A percentile compares a stretch with the other conserved stretches of the same genome.
phyloP scores from a whole-genome alignment of 1,284 basidiomycete species.

The Cryptococcus hybrid region DNA sequence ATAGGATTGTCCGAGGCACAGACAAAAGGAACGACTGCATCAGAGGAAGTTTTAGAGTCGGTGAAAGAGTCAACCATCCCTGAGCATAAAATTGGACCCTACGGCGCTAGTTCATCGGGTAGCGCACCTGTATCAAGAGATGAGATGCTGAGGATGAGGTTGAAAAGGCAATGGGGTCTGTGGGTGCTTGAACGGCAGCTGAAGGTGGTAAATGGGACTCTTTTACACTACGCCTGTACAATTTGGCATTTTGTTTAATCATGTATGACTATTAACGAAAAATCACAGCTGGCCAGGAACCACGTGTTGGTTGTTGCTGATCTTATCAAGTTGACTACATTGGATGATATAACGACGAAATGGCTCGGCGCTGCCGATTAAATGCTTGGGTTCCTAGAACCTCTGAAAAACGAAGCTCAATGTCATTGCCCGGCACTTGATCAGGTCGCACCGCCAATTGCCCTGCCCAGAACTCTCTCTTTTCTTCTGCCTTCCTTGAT shows the following conservation, averaged over 20 bases:
- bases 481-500: not conserved
- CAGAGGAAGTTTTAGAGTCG: not conserved
- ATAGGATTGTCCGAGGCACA: slow-evolving; percentile 5
- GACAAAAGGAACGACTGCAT: not conserved
- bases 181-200: slow-evolving; percentile 31
- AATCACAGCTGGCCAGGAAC: too few relatives aligned
- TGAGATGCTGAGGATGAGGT: slow-evolving; percentile 42
- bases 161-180: slow-evolving; percentile 50
- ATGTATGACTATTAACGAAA: too few relatives aligned
- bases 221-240: too few relatives aligned
- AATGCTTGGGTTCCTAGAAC: too few relatives aligned
- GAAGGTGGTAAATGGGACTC: too few relatives aligned
- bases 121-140: slow-evolving; percentile 24
- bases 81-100: not conserved
- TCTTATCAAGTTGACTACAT: too few relatives aligned
- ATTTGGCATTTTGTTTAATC: too few relatives aligned
- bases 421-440: too few relatives aligned
- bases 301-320: too few relatives aligned
- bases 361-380: too few relatives aligned
- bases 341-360: too few relatives aligned
- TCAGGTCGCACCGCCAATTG: not conserved
- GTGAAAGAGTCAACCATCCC: not conserved
- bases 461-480: not conserved
- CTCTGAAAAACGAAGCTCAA: too few relatives aligned
- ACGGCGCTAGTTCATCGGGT: not conserved